Conservation (phyloP, 176 grass and related monocot species). For the Tillandsia leiboldiana region DNA sequence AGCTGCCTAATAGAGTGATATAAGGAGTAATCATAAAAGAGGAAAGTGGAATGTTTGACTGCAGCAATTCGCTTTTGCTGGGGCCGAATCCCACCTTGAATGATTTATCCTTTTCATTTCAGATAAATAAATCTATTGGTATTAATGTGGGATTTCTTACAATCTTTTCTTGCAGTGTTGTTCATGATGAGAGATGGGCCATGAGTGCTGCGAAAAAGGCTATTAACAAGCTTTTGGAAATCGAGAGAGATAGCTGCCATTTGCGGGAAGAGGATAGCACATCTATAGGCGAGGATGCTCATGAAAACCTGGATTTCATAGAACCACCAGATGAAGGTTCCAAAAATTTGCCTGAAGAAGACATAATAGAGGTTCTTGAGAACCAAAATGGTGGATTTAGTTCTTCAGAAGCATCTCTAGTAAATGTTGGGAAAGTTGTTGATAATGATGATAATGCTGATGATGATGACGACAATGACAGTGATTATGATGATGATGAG, state of each 20-base stretch:
- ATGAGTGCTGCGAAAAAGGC: conserved; percentile 26
- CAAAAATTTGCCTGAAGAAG: background rate
- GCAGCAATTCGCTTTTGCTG: background rate
- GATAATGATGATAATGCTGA: background rate
- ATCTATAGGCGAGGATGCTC: background rate
- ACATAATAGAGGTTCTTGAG: background rate
- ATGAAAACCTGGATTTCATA: background rate
- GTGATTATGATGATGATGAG: background rate
- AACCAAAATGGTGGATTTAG: background rate
- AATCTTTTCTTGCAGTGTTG: background rate
- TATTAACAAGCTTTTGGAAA: conserved; percentile 15
- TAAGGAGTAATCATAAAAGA: background rate
- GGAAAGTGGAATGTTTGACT: background rate
- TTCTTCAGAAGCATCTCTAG: background rate
- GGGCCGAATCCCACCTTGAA: background rate
- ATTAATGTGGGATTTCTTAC: background rate
- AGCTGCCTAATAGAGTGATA: no score
- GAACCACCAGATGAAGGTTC: background rate
- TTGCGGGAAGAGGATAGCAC: background rate
- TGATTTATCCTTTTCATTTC: background rate
- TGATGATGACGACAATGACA: background rate
- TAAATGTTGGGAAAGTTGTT: background rate
- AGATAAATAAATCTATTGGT: background rate
- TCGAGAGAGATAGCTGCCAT: background rate
- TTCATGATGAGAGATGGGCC: conserved; percentile 20